Base-by-base conservation (phyloP, 2,329 filamentous ascomycete species). In the Metarhizium guizhouense region DNA sequence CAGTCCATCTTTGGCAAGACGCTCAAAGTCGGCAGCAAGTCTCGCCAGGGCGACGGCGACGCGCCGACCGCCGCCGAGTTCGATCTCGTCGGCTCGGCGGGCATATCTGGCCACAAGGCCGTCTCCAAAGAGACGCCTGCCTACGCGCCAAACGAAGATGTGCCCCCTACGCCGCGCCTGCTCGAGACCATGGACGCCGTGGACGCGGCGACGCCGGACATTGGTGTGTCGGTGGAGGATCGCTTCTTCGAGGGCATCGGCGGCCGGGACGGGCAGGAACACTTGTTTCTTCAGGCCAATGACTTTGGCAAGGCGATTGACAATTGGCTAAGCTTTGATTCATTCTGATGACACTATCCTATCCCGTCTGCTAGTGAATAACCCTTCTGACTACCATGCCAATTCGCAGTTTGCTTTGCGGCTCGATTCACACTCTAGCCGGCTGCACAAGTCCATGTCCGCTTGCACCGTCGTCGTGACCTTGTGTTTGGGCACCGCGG, bases 101-200 rank as follows among this genome's bases (percentile, higher is more conserved):
- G 70, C 2, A 70, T 73, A 6, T 69, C 68, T 3, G 69, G 67
- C 0, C 71, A 73, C 60, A 70, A 68, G 50, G 63, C 69, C 1
- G 70, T 71, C n/a, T 65, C 67, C 0, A 61, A 65, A 25, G 64
- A 72, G 18, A 64, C 63, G 16, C 66, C 68, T 0, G 67, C 64
- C 0, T 72, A 71, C 51, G 68, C 70, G 1, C 70, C 70, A 1
- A 64, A 70, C 25, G 64, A 67, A 5, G 58, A 60, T 3, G 51
- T 38, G 1, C 45, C 56, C 8, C 56, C 55, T 6, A 47, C 57
- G 8, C 34, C 51, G 3, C 51, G 52, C 2, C 50, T 53, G 2
- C 47, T 53, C 3, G 53, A 53, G 3, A 52, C 51, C 3, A 53
- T 60, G 0, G 56, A 59, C 5, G 47, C 50, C 8, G 36, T 38